A percentile compares a stretch with the other conserved stretches of the same genome.
Conservation (phyloP, 192 early-diverging fungal genomes). For the Gonapodya prolifera region DNA sequence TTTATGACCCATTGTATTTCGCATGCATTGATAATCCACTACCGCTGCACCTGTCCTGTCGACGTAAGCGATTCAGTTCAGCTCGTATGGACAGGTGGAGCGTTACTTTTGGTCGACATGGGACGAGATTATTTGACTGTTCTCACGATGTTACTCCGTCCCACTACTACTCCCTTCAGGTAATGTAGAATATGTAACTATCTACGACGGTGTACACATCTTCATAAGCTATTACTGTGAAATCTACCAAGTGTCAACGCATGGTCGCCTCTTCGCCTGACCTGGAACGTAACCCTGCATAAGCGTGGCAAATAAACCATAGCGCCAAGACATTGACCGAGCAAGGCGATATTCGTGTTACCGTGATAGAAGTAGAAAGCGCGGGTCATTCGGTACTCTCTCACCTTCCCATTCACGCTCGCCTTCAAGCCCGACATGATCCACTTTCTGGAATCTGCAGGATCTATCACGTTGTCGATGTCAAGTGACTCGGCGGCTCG, state of each 20-base stretch:
- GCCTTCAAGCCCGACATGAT: conserved; percentile 11
- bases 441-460: conserved; percentile 20
- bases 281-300: neutral
- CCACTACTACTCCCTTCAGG: too few species aligned
- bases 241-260: neutral
- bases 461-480: conserved; percentile 22
- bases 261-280: neutral
- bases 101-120: too few species aligned
- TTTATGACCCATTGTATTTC: too few species aligned
- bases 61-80: too few species aligned
- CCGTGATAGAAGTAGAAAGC: too few species aligned
- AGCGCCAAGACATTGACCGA: neutral
- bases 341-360: neutral
- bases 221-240: neutral
- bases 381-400: neutral
- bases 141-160: too few species aligned
- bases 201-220: too few species aligned
- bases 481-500: conserved; percentile 7
- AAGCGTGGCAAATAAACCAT: neutral
- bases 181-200: too few species aligned
- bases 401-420: neutral
- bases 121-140: too few species aligned
- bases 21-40: too few species aligned
- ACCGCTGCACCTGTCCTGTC: too few species aligned
- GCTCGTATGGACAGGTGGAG: too few species aligned